A percentile compares a stretch with the other conserved stretches of the same genome.
phyloP scores from a whole-genome alignment of 305 asterid genomes.

The Fraxinus nigra region DNA sequence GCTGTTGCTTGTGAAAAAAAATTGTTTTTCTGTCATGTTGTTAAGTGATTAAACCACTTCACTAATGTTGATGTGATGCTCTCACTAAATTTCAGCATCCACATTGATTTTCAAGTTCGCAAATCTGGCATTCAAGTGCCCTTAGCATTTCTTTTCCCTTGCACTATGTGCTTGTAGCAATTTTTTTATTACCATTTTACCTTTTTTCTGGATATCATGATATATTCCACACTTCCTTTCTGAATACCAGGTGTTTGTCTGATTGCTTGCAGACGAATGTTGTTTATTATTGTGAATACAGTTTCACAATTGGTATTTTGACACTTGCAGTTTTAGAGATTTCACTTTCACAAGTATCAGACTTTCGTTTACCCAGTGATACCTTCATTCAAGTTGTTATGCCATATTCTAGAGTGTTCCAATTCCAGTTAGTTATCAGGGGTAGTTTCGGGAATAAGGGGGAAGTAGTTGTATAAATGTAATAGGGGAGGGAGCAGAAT shows the following conservation, averaged over 20 bases:
- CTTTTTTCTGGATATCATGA: neutral
- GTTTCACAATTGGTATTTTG: neutral
- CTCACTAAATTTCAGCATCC: neutral
- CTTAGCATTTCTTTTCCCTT: neutral
- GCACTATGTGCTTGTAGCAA: neutral
- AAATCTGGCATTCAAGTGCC: neutral
- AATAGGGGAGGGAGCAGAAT: too few relatives aligned
- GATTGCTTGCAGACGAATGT: neutral
- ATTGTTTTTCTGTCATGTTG: neutral
- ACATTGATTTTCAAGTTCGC: neutral
- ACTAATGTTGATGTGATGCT: neutral
- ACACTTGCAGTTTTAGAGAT: neutral
- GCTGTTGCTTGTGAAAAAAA: neutral
- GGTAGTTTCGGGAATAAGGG: too few relatives aligned
- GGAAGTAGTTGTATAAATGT: too few relatives aligned
- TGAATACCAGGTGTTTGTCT: neutral
- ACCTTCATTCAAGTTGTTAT: too few relatives aligned
- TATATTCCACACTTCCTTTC: neutral
- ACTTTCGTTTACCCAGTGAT: neutral
- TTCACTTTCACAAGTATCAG: neutral
- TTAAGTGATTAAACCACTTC: neutral
- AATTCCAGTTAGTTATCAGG: too few relatives aligned
- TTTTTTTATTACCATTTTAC: neutral
- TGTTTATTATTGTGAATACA: neutral
- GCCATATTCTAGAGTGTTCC: too few relatives aligned